Base-by-base conservation (phyloP, 495 filamentous ascomycete species). In the Bombardia bombarda region DNA sequence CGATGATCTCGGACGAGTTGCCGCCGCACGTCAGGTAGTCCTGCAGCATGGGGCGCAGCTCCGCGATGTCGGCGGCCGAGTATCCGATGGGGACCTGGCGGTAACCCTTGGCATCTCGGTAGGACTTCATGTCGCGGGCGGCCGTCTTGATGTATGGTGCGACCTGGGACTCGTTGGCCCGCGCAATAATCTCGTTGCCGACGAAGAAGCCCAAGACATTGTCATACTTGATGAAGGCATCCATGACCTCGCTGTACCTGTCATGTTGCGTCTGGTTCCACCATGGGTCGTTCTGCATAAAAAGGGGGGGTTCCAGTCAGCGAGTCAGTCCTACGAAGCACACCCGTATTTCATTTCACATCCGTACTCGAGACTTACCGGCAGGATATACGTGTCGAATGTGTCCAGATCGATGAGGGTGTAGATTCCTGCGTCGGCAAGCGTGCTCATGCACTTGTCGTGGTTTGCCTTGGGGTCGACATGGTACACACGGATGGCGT, bases 401-500 rank as follows among this genome's bases (percentile, higher is more conserved):
- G 84, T 90, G 53, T 93, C 88, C 47, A 95, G 68, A 63, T 95
- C 88, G 22, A 92, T 72, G 53, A 86, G 79, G 34, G 85, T 56
- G 54, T 93, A 90, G 56, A 95, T 92, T 21, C 87, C 84, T 19
- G 73, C 77, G 50, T 80, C 70, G 16, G 71, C 74, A 57, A 87
- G 79, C 12, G 73, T 78, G 10, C 61, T 65, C 82, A 87, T 86
- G 61, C 83, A 87, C 22, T 73, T 83, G 43, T 73, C 62, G 62
- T 95, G 87, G 52, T 90, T 70, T 21, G 53, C 74, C 14, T 57
- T 55, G 3, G 84, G 58, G 51, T 90, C 83, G 41, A 93, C 88
- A 56, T 93, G 88, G 62, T 95, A 95, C 33, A 93, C 84, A 33
- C 88, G 86, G 55, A 95, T 90, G 16, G 83, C 69, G 58, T 95